These are phyloP conservation scores for Batkoa obscura DNA, from an alignment of 371 early-diverging fungal species.

Conservation along the genomic window DNA sequence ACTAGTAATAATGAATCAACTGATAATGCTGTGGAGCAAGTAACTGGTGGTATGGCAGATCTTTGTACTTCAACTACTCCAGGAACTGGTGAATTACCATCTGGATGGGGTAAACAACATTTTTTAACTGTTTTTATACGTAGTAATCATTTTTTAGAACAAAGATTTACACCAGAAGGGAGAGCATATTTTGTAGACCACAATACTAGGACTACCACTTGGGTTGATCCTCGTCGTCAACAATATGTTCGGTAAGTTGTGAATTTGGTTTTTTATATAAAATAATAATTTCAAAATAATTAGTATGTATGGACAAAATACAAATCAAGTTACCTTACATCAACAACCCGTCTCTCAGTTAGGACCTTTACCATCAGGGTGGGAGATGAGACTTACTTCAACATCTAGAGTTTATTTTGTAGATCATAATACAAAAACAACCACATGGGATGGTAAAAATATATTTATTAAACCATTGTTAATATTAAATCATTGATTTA, in stretches of 20 bases:
- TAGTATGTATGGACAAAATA: conserved; percentile 27
- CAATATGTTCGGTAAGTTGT: conserved; percentile 23
- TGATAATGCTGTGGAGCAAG: neutral
- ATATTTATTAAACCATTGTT: neutral
- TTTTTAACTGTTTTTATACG: neutral
- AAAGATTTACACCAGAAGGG: conserved; percentile 74
- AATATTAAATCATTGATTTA: conserved; percentile 5
- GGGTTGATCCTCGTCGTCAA: conserved; percentile 76
- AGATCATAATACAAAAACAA: conserved; percentile 83
- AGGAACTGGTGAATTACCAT: conserved; percentile 72
- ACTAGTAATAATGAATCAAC: conserved; percentile 6
- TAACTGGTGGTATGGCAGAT: conserved; percentile 17
- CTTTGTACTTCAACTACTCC: conserved; percentile 33
- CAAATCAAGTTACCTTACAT: conserved; percentile 37
- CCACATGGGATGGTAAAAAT: conserved; percentile 75
- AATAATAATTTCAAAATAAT: conserved; percentile 9
- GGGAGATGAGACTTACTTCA: conserved; percentile 94
- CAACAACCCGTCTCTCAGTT: conserved; percentile 53
- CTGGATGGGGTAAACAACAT: conserved; percentile 60
- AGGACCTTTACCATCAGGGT: conserved; percentile 82
- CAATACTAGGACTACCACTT: conserved; percentile 89
- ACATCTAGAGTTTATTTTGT: conserved; percentile 86
- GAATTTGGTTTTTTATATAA: conserved; percentile 10
- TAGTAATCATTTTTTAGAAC: conserved; percentile 19
- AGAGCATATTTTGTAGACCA: conserved; percentile 94